Conservation (phyloP, 2,329 filamentous ascomycete species). For the Xylariaceae sp. region DNA sequence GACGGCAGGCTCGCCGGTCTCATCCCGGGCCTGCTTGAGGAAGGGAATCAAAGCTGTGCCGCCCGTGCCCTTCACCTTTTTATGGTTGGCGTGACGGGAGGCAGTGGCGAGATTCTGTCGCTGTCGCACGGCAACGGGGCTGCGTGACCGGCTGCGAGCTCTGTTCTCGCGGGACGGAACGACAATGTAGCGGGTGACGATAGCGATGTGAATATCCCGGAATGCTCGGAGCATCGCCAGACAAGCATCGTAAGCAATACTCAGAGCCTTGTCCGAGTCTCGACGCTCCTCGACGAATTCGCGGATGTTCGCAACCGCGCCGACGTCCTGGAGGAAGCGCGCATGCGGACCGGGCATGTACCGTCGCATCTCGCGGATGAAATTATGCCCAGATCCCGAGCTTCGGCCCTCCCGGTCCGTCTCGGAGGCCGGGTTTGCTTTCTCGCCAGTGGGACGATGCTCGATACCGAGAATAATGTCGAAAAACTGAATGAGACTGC, state of each 20-base stretch:
- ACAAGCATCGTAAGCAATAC: conserved; percentile 85
- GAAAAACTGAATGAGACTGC: conserved; percentile 95
- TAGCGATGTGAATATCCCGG: conserved; percentile 91
- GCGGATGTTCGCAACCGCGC: conserved; percentile 78
- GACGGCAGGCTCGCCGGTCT: conserved; percentile 89
- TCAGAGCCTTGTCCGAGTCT: conserved; percentile 58
- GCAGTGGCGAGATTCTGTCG: conserved; percentile 59
- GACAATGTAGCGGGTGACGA: conserved; percentile 94
- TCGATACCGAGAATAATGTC: conserved; percentile 86
- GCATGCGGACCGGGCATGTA: conserved; percentile 97
- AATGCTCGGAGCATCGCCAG: conserved; percentile 66
- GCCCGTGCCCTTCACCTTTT: conserved; percentile 79
- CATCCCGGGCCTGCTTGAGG: conserved; percentile 91
- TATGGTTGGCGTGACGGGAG: conserved; percentile 44
- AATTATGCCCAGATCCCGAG: conserved; percentile 66
- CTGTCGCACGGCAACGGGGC: conserved; percentile 47
- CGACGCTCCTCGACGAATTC: conserved; percentile 66
- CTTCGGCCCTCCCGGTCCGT: conserved; percentile 42
- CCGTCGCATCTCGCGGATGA: conserved; percentile 92
- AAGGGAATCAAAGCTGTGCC: conserved; percentile 94
- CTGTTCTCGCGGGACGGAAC: conserved; percentile 75
- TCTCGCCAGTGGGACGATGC: conserved; percentile 83
- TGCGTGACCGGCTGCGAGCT: conserved; percentile 57
- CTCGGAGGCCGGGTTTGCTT: conserved; percentile 42
- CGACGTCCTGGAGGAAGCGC: conserved; percentile 79